These are phyloP conservation scores for Pseudogymnoascus sp. DNA, from an alignment of 2,329 filamentous ascomycete genomes.

Conservation along the genomic window DNA sequence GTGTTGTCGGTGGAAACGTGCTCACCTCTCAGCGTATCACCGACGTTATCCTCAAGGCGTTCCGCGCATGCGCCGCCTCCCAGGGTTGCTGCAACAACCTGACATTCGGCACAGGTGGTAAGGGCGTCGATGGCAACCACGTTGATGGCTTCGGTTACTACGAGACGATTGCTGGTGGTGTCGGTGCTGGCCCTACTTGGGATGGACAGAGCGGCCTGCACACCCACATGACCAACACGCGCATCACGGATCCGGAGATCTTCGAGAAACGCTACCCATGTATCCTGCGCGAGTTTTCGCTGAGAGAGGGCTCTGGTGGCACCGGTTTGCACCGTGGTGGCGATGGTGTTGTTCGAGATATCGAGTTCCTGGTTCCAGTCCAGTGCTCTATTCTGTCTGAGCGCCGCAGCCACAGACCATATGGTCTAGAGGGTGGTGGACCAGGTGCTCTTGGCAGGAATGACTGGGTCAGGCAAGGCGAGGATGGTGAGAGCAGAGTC, in stretches of 20 bases:
- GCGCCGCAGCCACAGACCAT: constrained; percentile 64
- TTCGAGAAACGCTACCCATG: constrained; percentile 71
- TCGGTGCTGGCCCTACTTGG: constrained; percentile 64
- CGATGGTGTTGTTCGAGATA: constrained; percentile 66
- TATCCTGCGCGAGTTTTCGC: constrained; percentile 57
- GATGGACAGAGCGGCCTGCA: constrained; percentile 68
- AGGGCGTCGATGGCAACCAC: constrained; percentile 44
- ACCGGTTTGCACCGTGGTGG: constrained; percentile 58
- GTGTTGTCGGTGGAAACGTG: constrained; percentile 74
- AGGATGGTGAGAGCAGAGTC: constrained; percentile 21
- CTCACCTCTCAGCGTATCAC: constrained; percentile 70
- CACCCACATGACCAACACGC: constrained; percentile 76
- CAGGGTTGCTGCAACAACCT: constrained; percentile 78
- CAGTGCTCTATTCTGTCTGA: constrained; percentile 71
- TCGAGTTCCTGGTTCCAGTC: constrained; percentile 68
- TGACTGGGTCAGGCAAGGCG: constrained; percentile 61
- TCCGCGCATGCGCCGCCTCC: constrained; percentile 65
- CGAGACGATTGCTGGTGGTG: constrained; percentile 72
- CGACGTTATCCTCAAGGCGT: constrained; percentile 71
- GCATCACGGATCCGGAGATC: constrained; percentile 73
- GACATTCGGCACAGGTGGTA: constrained; percentile 70
- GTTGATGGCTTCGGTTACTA: constrained; percentile 76
- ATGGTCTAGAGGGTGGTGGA: constrained; percentile 73
- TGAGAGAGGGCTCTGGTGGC: constrained; percentile 55
- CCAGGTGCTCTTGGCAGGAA: constrained; percentile 72